These are phyloP conservation scores for Colletotrichum sp. DNA, from an alignment of 2,329 filamentous ascomycete species.

Conservation along the genomic window DNA sequence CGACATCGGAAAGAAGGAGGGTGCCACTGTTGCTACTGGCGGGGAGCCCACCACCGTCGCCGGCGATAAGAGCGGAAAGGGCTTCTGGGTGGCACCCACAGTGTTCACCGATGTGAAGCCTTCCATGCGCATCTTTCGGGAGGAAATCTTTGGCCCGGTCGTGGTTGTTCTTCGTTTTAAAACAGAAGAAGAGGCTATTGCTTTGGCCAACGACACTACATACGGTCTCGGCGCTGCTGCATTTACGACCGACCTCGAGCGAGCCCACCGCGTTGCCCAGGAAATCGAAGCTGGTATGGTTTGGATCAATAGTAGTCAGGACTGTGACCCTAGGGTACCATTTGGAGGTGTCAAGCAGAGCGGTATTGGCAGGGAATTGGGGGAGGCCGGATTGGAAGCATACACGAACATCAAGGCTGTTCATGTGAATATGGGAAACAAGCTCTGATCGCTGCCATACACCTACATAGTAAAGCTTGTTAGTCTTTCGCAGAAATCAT, in stretches of 20 bases:
- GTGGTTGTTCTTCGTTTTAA: conserved; percentile 33
- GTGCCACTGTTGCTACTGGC: conserved; percentile 68
- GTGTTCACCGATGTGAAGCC: conserved; percentile 47
- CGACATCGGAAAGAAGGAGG: conserved; percentile 71
- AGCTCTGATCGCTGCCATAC: neutral
- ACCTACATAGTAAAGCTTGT: neutral
- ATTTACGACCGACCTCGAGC: conserved; percentile 63
- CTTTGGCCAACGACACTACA: conserved; percentile 54
- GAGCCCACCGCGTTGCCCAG: conserved; percentile 52
- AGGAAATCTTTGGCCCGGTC: conserved; percentile 53
- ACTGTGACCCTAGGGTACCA: conserved; percentile 46
- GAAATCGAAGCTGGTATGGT: conserved; percentile 66
- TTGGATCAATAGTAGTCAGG: conserved; percentile 55
- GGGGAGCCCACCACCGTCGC: conserved; percentile 46
- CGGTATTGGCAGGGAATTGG: neutral
- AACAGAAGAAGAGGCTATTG: neutral
- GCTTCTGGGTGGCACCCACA: conserved; percentile 51
- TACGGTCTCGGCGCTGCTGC: conserved; percentile 67
- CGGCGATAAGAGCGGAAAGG: conserved; percentile 34
- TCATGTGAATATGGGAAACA: neutral
- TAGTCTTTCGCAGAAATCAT: neutral
- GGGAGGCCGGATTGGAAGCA: neutral
- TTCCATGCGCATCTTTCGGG: conserved; percentile 47
- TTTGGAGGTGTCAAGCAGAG: conserved; percentile 51
- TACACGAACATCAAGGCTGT: neutral